These are phyloP conservation scores for Nannochloropsis oceanica DNA, from an alignment of 108 stramenopile species.

Conservation along the genomic window DNA sequence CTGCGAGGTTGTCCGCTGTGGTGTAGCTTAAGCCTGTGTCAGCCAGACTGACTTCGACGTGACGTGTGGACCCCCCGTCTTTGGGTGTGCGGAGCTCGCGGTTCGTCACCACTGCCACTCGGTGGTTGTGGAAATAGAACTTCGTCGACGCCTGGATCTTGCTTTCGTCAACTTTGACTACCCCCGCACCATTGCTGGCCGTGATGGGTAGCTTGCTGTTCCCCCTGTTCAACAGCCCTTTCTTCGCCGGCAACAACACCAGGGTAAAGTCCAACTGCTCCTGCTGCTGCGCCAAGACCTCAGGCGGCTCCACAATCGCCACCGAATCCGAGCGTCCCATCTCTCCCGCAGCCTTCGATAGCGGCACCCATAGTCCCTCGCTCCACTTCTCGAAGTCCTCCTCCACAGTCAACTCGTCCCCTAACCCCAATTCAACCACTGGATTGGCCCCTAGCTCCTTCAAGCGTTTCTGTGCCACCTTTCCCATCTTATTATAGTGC, in stretches of 20 bases:
- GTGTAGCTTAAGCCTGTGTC: conserved; percentile 50
- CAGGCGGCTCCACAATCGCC: neutral
- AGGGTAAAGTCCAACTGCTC: neutral
- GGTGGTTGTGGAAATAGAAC: conserved; percentile 56
- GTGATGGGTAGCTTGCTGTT: neutral
- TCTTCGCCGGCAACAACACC: neutral
- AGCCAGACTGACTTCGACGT: conserved; percentile 75
- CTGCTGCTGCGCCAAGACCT: neutral
- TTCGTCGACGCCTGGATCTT: conserved; percentile 44
- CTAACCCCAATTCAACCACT: conserved; percentile 55
- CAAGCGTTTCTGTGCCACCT: conserved; percentile 54
- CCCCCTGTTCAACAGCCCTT: neutral
- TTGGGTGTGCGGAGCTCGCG: conserved; percentile 57
- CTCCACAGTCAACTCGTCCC: conserved; percentile 88
- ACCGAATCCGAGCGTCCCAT: neutral
- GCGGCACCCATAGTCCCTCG: conserved; percentile 55
- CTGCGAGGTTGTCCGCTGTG: conserved; percentile 90
- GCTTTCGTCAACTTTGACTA: neutral
- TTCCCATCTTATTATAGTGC: conserved; percentile 89
- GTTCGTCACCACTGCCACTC: conserved; percentile 49
- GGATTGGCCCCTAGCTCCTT: conserved; percentile 54
- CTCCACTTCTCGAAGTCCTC: conserved; percentile 94
- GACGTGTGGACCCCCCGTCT: conserved; percentile 69
- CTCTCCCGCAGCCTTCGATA: conserved; percentile 14
- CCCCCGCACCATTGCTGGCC: conserved; percentile 14